A percentile compares a stretch with the other conserved stretches of the same genome.
These are phyloP conservation scores for Sporisorium reilianum DNA, from an alignment of 1,284 basidiomycete species.

Conservation along the genomic window DNA sequence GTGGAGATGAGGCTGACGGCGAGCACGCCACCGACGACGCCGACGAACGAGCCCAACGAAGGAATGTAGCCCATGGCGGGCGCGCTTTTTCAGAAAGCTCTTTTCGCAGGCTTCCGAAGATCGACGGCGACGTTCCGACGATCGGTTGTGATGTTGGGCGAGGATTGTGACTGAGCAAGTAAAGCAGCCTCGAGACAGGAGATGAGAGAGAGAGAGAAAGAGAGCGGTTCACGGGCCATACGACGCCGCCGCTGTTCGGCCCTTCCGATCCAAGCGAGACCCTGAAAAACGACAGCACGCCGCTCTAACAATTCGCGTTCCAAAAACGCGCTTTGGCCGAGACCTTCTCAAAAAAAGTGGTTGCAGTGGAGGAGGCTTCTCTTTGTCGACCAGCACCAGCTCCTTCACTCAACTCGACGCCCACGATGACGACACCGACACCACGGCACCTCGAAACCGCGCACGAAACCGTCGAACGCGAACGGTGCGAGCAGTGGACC, in stretches of 20 bases:
- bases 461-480: constrained; percentile 36
- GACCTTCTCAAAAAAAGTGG: background rate
- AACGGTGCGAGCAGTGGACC: constrained; percentile 62
- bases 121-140: background rate
- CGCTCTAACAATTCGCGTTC: constrained; percentile 4
- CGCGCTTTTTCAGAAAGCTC: too few relatives aligned
- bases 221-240: constrained; percentile 4
- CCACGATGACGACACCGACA: constrained; percentile 26
- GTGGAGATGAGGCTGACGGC: constrained; percentile 58
- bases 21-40: constrained; percentile 50
- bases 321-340: too few relatives aligned
- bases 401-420: background rate
- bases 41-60: constrained; percentile 37
- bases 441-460: constrained; percentile 47
- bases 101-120: too few relatives aligned
- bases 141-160: background rate
- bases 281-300: background rate
- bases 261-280: constrained; percentile 1
- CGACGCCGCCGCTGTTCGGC: too few relatives aligned
- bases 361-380: background rate
- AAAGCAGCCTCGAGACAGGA: too few relatives aligned
- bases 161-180: background rate
- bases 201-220: constrained; percentile 1
- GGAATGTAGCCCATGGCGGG: constrained; percentile 49
- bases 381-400: constrained; percentile 8